phyloP scores from a whole-genome alignment of 306 rosid genomes.

The Delonix regia region DNA sequence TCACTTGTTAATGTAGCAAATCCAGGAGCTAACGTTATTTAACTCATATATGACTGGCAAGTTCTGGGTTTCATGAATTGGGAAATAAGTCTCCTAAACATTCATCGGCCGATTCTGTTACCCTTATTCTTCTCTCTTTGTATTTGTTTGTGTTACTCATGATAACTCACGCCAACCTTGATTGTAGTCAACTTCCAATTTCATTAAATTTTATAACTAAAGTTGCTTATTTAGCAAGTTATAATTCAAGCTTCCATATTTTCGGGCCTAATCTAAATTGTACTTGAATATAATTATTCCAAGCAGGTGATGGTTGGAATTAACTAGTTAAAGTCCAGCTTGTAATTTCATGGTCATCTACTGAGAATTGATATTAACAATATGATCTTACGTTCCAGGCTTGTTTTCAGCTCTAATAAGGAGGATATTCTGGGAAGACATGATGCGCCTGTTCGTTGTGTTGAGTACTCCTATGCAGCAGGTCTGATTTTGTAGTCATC shows the following conservation, averaged over 20 bases:
- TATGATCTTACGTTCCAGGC: conserved; percentile 46
- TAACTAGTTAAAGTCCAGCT: not conserved
- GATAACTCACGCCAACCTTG: not conserved
- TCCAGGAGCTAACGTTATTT: not conserved
- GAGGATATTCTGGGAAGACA: conserved; percentile 88
- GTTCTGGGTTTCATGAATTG: not conserved
- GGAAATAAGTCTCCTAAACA: not conserved
- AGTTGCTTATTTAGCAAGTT: not conserved
- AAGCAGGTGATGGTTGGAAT: not conserved
- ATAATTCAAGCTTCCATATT: not conserved
- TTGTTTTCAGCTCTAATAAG: conserved; percentile 71
- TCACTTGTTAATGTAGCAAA: not conserved
- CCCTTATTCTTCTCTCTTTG: not conserved
- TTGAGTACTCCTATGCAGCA: conserved; percentile 91
- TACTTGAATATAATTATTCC: not conserved
- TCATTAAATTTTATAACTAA: not conserved
- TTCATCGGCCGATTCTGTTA: not conserved
- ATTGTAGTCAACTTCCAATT: not conserved
- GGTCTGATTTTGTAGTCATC: conserved; percentile 42
- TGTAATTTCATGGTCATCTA: not conserved
- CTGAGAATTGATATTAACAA: conserved; percentile 6
- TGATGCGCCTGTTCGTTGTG: conserved; percentile 89
- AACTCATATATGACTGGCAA: not conserved
- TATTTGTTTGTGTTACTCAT: not conserved
- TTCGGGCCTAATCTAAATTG: not conserved